phyloP scores from a whole-genome alignment of 129 eudicot species.

The Logfia minima region DNA sequence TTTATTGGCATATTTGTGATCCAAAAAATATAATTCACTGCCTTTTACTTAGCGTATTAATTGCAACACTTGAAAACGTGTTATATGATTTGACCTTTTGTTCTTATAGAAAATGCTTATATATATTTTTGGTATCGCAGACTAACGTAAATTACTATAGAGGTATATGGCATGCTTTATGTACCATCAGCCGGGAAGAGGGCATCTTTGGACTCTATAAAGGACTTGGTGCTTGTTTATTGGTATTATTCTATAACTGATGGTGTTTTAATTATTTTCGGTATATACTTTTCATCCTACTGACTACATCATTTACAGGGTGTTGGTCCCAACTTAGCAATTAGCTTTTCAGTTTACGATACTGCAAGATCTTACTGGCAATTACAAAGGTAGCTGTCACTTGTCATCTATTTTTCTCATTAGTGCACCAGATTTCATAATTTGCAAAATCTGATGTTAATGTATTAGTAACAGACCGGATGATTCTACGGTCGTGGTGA shows the following conservation, averaged over 20 bases:
- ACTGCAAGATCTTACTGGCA: slow-evolving; percentile 76
- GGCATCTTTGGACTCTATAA: slow-evolving; percentile 79
- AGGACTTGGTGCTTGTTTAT: slow-evolving; percentile 86
- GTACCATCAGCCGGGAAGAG: slow-evolving; percentile 78
- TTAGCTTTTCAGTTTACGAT: slow-evolving; percentile 91
- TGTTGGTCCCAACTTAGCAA: slow-evolving; percentile 94
- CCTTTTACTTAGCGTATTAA: not conserved
- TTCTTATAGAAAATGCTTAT: not conserved
- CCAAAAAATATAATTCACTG: not conserved
- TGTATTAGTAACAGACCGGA: slow-evolving; percentile 55
- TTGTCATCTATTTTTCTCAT: not conserved
- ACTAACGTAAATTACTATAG: slow-evolving; percentile 70
- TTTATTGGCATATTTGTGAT: slow-evolving; percentile 13
- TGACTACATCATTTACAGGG: slow-evolving; percentile 52
- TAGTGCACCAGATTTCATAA: too few species aligned
- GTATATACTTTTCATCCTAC: not conserved
- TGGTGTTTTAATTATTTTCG: slow-evolving; percentile 2
- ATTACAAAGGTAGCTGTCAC: slow-evolving; percentile 48
- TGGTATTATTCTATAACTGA: slow-evolving; percentile 50
- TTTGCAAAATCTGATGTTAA: not conserved
- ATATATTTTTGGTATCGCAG: slow-evolving; percentile 44
- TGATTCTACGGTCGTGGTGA: slow-evolving; percentile 73
- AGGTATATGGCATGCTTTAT: slow-evolving; percentile 82
- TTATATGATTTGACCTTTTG: slow-evolving; percentile 6
- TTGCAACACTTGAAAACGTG: not conserved